Evolutionary conservation across 2,329 filamentous ascomycete species (phyloP).

Genomic region (Tolypocladium cylindrosporum): DNA sequence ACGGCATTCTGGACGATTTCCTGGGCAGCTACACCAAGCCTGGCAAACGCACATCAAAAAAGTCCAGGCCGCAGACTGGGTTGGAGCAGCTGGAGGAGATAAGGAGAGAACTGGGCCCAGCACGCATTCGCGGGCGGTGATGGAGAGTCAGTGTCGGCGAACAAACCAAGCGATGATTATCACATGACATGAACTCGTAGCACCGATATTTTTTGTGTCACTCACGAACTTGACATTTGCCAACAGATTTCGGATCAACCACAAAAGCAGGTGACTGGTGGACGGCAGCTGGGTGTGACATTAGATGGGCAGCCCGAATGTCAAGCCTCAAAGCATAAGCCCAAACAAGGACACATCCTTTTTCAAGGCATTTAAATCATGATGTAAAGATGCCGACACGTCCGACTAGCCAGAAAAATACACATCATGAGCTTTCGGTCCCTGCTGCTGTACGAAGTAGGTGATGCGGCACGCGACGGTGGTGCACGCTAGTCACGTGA

Average conservation of each 20-base stretch:
- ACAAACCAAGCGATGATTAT: neutral
- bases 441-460: neutral
- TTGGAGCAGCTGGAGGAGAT: slow-evolving; percentile 89
- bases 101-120: slow-evolving; percentile 66
- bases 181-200: neutral
- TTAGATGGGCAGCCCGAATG: neutral
- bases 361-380: too few relatives aligned
- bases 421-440: neutral
- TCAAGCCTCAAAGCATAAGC: neutral
- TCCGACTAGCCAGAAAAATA: neutral
- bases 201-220: neutral
- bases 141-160: neutral
- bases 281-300: neutral
- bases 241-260: too few relatives aligned
- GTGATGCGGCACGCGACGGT: neutral
- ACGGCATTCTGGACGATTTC: slow-evolving; percentile 89
- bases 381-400: too few relatives aligned
- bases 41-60: slow-evolving; percentile 68
- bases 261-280: neutral
- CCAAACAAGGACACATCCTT: neutral
- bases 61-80: slow-evolving; percentile 70
- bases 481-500: neutral
- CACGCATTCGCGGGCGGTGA: slow-evolving; percentile 40
- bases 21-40: slow-evolving; percentile 61
- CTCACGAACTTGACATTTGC: neutral